A percentile compares a stretch with the other conserved stretches of the same genome.
These are phyloP conservation scores for Apocynum venetum DNA, from an alignment of 257 asterid species.

Conservation along the genomic window DNA sequence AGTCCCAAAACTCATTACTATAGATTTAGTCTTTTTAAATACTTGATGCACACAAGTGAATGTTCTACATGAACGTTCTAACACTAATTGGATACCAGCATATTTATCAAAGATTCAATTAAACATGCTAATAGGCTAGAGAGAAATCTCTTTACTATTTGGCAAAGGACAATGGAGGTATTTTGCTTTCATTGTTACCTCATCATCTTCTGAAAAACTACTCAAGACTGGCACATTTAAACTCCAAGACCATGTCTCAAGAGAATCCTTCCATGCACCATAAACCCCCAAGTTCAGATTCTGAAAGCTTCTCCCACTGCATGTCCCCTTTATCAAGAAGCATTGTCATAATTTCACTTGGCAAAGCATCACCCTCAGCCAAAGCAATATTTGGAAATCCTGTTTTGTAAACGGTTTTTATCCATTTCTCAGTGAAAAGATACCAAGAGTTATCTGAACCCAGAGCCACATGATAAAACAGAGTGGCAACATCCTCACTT, in stretches of 20 bases:
- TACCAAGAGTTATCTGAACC: constrained; percentile 99
- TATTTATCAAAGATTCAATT: not conserved
- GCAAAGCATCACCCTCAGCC: constrained; percentile 70
- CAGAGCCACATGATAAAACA: constrained; percentile 84
- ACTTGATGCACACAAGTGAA: not conserved
- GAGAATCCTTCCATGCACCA: constrained; percentile 97
- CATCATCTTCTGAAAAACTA: constrained; percentile 88
- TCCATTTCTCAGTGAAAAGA: constrained; percentile 97
- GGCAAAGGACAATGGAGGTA: not conserved
- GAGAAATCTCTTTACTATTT: not conserved
- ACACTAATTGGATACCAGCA: not conserved
- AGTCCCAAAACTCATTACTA: not conserved
- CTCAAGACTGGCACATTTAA: constrained; percentile 89
- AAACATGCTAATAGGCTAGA: not conserved
- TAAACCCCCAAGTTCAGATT: constrained; percentile 81
- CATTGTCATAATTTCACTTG: constrained; percentile 67
- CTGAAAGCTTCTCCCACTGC: constrained; percentile 89
- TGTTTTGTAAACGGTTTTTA: constrained; percentile 63
- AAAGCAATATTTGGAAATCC: constrained; percentile 87
- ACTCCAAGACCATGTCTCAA: constrained; percentile 99
- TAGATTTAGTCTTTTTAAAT: not conserved
- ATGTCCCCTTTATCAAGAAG: constrained; percentile 72
- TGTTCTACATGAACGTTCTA: not conserved
- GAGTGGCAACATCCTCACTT: constrained; percentile 37
- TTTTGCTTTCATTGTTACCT: constrained; percentile 46